Base-by-base conservation (phyloP, 2,329 filamentous ascomycete genomes). In the Sclerotinia nivalis region DNA sequence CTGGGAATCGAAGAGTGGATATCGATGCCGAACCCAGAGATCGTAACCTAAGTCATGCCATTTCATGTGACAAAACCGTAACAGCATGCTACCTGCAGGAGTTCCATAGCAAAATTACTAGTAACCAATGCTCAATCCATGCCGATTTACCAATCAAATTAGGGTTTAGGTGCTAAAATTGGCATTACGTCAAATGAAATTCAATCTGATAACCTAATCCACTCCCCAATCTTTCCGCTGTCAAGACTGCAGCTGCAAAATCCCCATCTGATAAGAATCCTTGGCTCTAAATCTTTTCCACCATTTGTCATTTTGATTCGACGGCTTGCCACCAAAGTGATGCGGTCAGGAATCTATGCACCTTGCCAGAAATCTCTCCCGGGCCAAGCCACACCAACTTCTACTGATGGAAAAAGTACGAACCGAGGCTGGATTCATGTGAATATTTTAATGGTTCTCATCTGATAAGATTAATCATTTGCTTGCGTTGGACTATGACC, bases 141-240 rank as follows among this genome's bases (percentile, higher is more conserved):
- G 10, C 40, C n/a, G 12, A 15, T 9, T 37, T 34, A n/a, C 13
- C 59, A 34, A 13, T 15, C 28, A 10, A 47, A 25, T 13, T 47
- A 47, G 59, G 13, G n/a, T 25, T 34, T 15, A 37, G 10, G 12
- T 49, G 20, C 59, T 50, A 31, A 37, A 50, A 37, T 25, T 50
- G 45, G 49, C 45, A 34, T 45, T 25, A 43, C 37, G 45, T 37
- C 60, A 49, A 64, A 52, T 52, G 61, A 64, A 52, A 40, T 52
- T 52, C 47, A 64, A 64, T 64, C 61, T 64, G 47, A 64, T 64
- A 64, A 64, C 61, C n/a, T 13, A 64, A 52, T 20, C 22, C 9
- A 37, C 13, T 40, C 31, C 61, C 52, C 22, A 52, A 22, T 25
- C 49, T 40, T 52, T 34, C 20, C 20, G 31, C n/a, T n/a, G 3